Conservation (phyloP, 208 protist species). For the Trypanosoma cruzi region DNA sequence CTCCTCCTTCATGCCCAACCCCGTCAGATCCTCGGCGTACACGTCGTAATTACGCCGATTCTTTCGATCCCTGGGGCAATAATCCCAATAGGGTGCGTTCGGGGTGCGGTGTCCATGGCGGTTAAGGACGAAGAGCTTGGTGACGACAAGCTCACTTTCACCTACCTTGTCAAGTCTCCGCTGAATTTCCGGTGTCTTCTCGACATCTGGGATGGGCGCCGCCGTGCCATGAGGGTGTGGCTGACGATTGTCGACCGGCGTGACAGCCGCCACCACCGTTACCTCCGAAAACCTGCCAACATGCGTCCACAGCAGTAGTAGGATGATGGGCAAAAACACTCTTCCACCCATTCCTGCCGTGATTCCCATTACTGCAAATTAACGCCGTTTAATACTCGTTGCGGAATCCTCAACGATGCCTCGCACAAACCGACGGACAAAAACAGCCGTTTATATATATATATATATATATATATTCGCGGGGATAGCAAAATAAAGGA, state of each 20-base stretch:
- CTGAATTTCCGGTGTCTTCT: not conserved
- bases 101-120: slow-evolving; percentile 82
- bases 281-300: not conserved
- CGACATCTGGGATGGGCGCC: not conserved
- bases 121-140: slow-evolving; percentile 76
- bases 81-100: slow-evolving; percentile 76
- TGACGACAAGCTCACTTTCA: slow-evolving; percentile 57
- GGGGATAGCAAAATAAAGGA: no score
- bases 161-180: slow-evolving; percentile 21
- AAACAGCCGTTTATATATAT: not conserved
- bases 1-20: slow-evolving; percentile 82
- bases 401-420: not conserved
- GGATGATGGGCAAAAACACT: not conserved
- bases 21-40: slow-evolving; percentile 67
- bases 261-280: not conserved
- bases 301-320: not conserved
- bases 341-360: not conserved
- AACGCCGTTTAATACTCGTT: not conserved
- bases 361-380: not conserved
- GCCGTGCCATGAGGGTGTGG: not conserved
- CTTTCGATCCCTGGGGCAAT: slow-evolving; percentile 64
- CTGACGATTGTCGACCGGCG: not conserved
- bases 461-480: no score
- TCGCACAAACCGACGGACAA: not conserved
- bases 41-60: slow-evolving; percentile 63